Evolutionary conservation across 257 asterid genomes (phyloP).

Genomic region (Solanum gracilifrons): DNA sequence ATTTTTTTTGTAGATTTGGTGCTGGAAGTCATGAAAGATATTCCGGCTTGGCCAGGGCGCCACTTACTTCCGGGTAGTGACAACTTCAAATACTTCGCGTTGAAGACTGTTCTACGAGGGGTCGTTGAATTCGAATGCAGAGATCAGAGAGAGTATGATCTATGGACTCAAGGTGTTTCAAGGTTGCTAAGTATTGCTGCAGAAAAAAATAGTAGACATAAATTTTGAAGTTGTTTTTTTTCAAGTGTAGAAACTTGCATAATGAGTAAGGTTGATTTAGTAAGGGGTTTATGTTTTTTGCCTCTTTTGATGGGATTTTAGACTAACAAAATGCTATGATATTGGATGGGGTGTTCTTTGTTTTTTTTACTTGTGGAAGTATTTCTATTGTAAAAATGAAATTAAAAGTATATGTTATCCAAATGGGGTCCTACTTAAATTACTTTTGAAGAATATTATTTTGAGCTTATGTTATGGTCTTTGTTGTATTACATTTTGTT

Average conservation of each 20-base stretch:
- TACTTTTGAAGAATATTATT: conserved; percentile 18
- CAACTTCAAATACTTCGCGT: conserved; percentile 60
- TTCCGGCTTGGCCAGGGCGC: conserved; percentile 95
- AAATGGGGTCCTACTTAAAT: conserved; percentile 20
- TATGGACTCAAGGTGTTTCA: conserved; percentile 95
- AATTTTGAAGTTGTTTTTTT: conserved; percentile 12
- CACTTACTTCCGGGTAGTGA: conserved; percentile 88
- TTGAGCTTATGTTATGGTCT: conserved; percentile 17
- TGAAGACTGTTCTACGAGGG: conserved; percentile 69
- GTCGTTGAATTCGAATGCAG: conserved; percentile 84
- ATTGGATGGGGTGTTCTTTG: conserved; percentile 5
- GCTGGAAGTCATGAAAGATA: conserved; percentile 61
- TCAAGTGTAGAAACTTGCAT: background rate
- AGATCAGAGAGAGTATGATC: conserved; percentile 73
- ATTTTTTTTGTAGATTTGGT: conserved; percentile 61
- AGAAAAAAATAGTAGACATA: conserved; percentile 56
- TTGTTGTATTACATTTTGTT: conserved; percentile 11
- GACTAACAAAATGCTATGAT: background rate
- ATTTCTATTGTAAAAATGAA: conserved; percentile 17
- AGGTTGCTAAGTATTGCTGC: conserved; percentile 69
- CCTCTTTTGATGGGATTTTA: background rate
- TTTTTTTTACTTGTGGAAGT: background rate
- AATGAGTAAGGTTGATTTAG: conserved; percentile 2
- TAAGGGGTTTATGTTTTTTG: background rate
- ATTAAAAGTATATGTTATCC: conserved; percentile 13